Evolutionary conservation across 83 land plant genomes (phyloP).

Genomic region (Larix sibirica): DNA sequence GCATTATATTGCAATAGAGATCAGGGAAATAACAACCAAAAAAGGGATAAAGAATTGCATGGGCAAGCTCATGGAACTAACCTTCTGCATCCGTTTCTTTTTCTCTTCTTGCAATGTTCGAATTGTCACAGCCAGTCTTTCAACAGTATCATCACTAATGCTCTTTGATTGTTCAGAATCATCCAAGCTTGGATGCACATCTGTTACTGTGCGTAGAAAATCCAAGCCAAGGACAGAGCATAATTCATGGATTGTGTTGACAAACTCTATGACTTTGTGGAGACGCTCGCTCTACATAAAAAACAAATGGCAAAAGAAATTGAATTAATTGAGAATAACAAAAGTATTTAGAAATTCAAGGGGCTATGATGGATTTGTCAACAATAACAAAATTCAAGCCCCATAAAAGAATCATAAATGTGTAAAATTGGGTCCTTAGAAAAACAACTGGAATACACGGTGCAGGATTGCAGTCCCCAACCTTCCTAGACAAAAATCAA

Average conservation of each 20-base stretch:
- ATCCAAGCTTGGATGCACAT: slow-evolving; percentile 74
- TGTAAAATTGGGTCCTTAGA: no score
- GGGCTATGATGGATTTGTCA: no score
- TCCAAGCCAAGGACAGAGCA: slow-evolving; percentile 75
- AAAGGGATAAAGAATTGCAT: not conserved
- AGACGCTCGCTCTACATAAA: slow-evolving; percentile 54
- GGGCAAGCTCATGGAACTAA: not conserved
- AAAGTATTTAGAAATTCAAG: not conserved
- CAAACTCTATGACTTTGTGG: slow-evolving; percentile 47
- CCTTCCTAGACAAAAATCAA: no score
- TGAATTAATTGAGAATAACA: not conserved
- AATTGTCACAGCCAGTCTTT: slow-evolving; percentile 37
- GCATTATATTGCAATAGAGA: no score
- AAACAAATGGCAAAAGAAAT: not conserved
- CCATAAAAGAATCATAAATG: no score
- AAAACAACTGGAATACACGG: no score
- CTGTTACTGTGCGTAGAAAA: slow-evolving; percentile 47
- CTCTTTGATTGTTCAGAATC: slow-evolving; percentile 51
- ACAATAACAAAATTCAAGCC: not conserved
- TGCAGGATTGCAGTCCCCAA: not conserved
- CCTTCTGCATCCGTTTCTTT: slow-evolving; percentile 74
- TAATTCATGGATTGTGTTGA: slow-evolving; percentile 43
- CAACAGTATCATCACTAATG: slow-evolving; percentile 57
- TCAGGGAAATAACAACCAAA: not conserved
- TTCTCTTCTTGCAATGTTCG: slow-evolving; percentile 53